Percentiles rank a stretch among this genome's conserved stretches.
Evolutionary conservation across 345 rosid species (phyloP).

Genomic region (Laguncularia racemosa): DNA sequence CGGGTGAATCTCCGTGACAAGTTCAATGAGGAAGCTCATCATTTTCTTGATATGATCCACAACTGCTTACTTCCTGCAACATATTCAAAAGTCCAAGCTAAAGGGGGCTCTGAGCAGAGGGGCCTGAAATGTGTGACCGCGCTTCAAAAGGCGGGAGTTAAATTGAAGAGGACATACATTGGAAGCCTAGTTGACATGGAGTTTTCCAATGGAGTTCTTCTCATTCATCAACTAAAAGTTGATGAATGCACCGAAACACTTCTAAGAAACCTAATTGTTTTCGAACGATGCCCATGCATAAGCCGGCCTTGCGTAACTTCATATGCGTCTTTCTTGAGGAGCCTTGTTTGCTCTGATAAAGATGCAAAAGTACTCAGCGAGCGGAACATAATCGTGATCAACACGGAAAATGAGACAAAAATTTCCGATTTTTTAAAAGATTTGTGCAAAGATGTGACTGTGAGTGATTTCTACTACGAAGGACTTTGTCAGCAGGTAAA

Average conservation of each 20-base stretch:
- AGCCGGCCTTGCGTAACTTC: constrained; percentile 29
- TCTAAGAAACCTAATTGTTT: constrained; percentile 37
- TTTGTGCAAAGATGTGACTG: constrained; percentile 13
- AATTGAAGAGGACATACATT: constrained; percentile 14
- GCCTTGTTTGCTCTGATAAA: constrained; percentile 14
- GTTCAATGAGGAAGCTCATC: constrained; percentile 44
- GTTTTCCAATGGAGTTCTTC: constrained; percentile 29
- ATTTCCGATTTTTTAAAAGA: constrained; percentile 18
- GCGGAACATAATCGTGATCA: constrained; percentile 17
- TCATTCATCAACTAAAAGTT: constrained; percentile 29
- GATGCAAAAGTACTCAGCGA: constrained; percentile 28
- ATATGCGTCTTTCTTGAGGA: constrained; percentile 29
- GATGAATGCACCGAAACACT: constrained; percentile 32
- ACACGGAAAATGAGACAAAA: constrained; percentile 1
- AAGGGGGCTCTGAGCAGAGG: neutral
- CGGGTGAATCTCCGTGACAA: constrained; percentile 17
- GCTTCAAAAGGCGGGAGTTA: constrained; percentile 26
- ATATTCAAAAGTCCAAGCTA: constrained; percentile 9
- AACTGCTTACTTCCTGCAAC: constrained; percentile 39
- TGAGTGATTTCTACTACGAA: constrained; percentile 25
- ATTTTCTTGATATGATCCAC: constrained; percentile 39
- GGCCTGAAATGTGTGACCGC: constrained; percentile 9
- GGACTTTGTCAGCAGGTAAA: constrained; percentile 35
- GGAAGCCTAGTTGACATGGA: constrained; percentile 30
- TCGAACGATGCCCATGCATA: constrained; percentile 22